Evolutionary conservation across 768 basidiomycete species (phyloP).

Genomic region (Tulasnella sp.): DNA sequence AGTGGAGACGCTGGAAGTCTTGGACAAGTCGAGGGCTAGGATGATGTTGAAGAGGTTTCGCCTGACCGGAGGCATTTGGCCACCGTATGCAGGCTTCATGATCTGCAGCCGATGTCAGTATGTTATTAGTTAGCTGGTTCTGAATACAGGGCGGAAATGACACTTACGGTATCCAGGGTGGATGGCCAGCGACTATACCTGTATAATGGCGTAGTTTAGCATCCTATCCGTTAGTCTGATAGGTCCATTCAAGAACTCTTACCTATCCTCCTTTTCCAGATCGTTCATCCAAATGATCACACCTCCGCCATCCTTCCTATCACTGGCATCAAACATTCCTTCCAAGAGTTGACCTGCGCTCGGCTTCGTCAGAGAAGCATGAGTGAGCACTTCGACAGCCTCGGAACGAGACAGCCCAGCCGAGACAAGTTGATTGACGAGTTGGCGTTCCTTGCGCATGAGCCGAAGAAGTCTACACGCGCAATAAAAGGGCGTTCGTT

Average conservation of each 20-base stretch:
- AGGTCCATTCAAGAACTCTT: conserved; percentile 23
- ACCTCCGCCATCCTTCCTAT: conserved; percentile 67
- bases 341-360: conserved; percentile 47
- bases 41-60: conserved; percentile 80
- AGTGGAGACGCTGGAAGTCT: conserved; percentile 50
- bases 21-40: conserved; percentile 71
- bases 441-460: conserved; percentile 60
- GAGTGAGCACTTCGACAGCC: conserved; percentile 65
- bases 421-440: conserved; percentile 50
- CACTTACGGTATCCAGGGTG: conserved; percentile 44
- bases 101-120: conserved; percentile 40
- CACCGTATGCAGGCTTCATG: conserved; percentile 69
- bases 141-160: background rate
- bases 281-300: conserved; percentile 87
- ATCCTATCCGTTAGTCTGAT: background rate
- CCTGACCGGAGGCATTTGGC: conserved; percentile 64
- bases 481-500: background rate
- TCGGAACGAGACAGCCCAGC: conserved; percentile 57
- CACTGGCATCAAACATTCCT: conserved; percentile 86
- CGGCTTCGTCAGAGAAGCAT: conserved; percentile 49
- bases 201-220: background rate
- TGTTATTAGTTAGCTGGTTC: background rate
- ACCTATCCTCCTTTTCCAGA: conserved; percentile 72
- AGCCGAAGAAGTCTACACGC: conserved; percentile 53
- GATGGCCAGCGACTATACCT: conserved; percentile 49